Evolutionary conservation across 164 flowering plant species (phyloP).

Genomic region (Cinnamomum micranthum): DNA sequence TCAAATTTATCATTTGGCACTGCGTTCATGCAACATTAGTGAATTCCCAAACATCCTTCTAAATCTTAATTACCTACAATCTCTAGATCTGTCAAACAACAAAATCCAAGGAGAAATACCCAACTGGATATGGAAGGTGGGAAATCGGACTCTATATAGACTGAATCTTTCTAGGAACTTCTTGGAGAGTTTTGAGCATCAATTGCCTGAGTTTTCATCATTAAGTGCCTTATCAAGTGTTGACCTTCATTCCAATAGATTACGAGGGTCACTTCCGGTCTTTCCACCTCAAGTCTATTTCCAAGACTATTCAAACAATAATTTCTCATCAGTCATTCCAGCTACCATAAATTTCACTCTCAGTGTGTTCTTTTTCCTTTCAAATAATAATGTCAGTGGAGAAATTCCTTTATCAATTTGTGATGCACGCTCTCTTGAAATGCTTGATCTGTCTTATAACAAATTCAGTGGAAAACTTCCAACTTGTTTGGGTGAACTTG

Average conservation of each 20-base stretch:
- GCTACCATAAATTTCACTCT: neutral
- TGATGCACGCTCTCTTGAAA: neutral
- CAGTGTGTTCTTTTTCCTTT: neutral
- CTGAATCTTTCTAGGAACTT: slow-evolving; percentile 5
- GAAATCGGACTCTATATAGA: neutral
- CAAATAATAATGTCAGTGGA: neutral
- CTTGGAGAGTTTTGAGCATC: neutral
- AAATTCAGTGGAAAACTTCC: neutral
- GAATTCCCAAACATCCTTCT: slow-evolving; percentile 17
- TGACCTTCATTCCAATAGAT: slow-evolving; percentile 7
- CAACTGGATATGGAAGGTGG: slow-evolving; percentile 1
- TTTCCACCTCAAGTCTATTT: neutral
- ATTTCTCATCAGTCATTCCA: neutral
- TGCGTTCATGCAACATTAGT: slow-evolving; percentile 14
- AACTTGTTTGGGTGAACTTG: neutral
- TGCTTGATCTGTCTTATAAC: neutral
- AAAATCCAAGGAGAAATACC: neutral
- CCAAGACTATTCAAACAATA: neutral
- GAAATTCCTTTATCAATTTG: neutral
- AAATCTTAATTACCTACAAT: neutral
- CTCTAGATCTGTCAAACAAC: slow-evolving; percentile 5
- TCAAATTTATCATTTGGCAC: neutral
- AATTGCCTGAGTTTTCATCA: neutral
- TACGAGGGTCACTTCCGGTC: slow-evolving; percentile 16
- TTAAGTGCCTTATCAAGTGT: accelerated